Base-by-base conservation (phyloP, 306 rosid species). In the Vicia villosa region DNA sequence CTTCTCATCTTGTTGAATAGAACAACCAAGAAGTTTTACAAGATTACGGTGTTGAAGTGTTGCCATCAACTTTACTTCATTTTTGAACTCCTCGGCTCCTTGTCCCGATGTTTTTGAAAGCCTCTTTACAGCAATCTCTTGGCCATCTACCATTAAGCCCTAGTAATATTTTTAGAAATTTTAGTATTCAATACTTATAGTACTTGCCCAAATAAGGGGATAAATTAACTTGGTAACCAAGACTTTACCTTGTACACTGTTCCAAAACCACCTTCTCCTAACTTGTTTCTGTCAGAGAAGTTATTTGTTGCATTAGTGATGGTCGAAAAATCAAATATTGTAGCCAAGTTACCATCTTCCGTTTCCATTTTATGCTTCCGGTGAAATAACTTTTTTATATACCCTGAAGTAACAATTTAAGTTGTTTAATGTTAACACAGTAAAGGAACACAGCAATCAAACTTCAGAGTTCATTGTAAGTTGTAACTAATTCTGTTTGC, bases 11-110 rank as follows among this genome's bases (percentile, higher is more conserved):
- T 30, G 59, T 4, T 59, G 68, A 59, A 71, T 17, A 43, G 67
- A 57, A 43, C 67, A 70, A 42, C 75, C 67, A 26, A 58, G 58
- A 58, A 70, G 75, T 70, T 70, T 70, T 17, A 17, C 67, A 58
- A 70, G 75, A 43, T 59, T 70, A 15, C 75, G 75, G 21, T 70
- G 67, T 15, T 70, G 75, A 70, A 70, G 75, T 42, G 43, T 70
- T 42, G 67, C 75, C 75, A 70, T 57, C 36, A 70, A 57, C 15
- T 11, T 70, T 0, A 70, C 66, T 70, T 70, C 75, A 42, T 57
- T 57, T 45, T 70, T 70, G 58, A 70, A 70, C 37, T 70, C 12
- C 22, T 58, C 47, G 0, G 4, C 12, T 28, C 75, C 67, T 19
- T 58, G 68, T 58, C 3, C 54, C 2, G 67, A 70, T 10, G 68